These are phyloP conservation scores for Coniophora puteana DNA, from an alignment of 1,284 basidiomycete species.

Conservation along the genomic window DNA sequence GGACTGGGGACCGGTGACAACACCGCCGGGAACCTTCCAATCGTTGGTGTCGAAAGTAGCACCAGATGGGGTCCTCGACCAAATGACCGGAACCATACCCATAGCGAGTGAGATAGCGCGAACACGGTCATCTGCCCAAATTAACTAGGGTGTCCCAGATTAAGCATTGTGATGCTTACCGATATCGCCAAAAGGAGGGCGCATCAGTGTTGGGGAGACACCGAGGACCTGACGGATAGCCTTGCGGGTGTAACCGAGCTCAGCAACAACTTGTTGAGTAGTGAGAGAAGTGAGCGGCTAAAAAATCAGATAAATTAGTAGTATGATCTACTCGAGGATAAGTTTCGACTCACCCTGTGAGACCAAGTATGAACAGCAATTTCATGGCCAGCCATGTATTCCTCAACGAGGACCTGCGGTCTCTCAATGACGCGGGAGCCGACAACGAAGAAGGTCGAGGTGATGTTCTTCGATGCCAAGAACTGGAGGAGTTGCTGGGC, in stretches of 20 bases:
- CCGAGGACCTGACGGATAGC: conserved; percentile 76
- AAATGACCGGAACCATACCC: conserved; percentile 79
- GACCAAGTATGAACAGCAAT: conserved; percentile 81
- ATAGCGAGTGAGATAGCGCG: conserved; percentile 81
- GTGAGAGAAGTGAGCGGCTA: conserved; percentile 79
- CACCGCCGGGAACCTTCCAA: conserved; percentile 79
- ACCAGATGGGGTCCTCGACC: conserved; percentile 60
- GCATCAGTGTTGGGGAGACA: conserved; percentile 74
- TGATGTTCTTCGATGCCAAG: conserved; percentile 62
- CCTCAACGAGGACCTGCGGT: conserved; percentile 73
- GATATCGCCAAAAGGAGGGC: conserved; percentile 60
- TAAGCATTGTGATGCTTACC: conserved; percentile 28
- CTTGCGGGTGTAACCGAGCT: conserved; percentile 90
- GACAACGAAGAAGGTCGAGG: conserved; percentile 90
- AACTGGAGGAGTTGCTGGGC: conserved; percentile 67
- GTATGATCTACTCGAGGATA: neutral
- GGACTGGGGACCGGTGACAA: conserved; percentile 54
- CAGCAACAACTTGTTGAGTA: conserved; percentile 87
- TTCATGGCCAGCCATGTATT: conserved; percentile 85
- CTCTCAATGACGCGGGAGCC: conserved; percentile 86
- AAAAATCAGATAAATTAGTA: conserved; percentile 5
- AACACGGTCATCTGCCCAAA: conserved; percentile 74
- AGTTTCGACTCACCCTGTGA: conserved; percentile 44
- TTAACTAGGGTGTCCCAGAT: conserved; percentile 4
- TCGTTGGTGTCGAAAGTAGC: conserved; percentile 83